Evolutionary conservation across 371 early-diverging fungal species (phyloP).

Genomic region (Haplosporangium sp.): DNA sequence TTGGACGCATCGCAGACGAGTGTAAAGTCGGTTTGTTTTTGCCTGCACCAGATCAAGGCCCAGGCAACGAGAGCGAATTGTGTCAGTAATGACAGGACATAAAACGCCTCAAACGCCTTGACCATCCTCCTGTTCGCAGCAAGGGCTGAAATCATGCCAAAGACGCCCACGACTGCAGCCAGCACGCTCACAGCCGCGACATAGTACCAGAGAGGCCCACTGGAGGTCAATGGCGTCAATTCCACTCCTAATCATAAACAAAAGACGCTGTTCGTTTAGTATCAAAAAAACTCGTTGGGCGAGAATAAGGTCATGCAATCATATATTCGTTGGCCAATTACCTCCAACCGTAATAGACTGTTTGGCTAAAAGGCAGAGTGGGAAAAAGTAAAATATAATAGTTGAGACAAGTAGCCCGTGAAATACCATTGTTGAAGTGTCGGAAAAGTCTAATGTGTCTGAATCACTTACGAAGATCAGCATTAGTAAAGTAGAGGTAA

Average conservation of each 20-base stretch:
- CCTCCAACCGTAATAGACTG: slow-evolving; percentile 17
- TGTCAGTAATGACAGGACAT: slow-evolving; percentile 44
- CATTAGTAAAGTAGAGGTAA: slow-evolving; percentile 41
- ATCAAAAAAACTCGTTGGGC: too few species aligned
- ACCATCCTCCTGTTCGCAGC: slow-evolving; percentile 35
- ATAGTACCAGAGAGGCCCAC: slow-evolving; percentile 42
- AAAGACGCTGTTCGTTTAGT: neutral
- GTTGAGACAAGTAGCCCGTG: neutral
- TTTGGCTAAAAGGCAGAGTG: slow-evolving; percentile 21
- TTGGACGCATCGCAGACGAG: slow-evolving; percentile 31
- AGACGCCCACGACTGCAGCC: slow-evolving; percentile 42
- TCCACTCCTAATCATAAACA: slow-evolving; percentile 5
- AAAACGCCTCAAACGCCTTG: slow-evolving; percentile 54
- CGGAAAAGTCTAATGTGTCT: too few species aligned
- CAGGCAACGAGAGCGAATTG: slow-evolving; percentile 45
- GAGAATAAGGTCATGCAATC: too few species aligned
- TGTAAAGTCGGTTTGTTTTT: slow-evolving; percentile 29
- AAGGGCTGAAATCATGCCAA: slow-evolving; percentile 45
- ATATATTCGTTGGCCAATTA: neutral
- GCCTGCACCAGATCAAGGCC: slow-evolving; percentile 41
- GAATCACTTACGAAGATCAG: slow-evolving; percentile 40
- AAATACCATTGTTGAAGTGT: neutral
- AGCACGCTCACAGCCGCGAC: slow-evolving; percentile 43
- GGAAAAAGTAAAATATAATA: neutral
- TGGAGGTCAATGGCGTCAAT: slow-evolving; percentile 32